Evolutionary conservation across 208 protist genomes (phyloP).

Genomic region (Acanthamoeba sp.): DNA sequence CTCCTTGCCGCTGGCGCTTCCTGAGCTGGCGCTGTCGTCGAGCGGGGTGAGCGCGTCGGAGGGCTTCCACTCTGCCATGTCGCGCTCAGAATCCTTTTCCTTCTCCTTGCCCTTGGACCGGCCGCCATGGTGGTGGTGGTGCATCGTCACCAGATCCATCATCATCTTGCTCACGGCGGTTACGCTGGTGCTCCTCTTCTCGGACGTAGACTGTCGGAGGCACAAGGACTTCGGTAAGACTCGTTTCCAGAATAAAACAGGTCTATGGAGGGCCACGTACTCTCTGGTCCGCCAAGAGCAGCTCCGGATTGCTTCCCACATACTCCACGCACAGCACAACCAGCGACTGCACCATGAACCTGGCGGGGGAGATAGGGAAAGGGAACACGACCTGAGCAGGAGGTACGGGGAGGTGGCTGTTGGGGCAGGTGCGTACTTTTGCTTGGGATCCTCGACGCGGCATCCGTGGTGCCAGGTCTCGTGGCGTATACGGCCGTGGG

Average conservation of each 20-base stretch:
- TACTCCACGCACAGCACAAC: slow-evolving; percentile 43
- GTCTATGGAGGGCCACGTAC: background rate
- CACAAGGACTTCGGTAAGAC: background rate
- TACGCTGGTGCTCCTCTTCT: background rate
- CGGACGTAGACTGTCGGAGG: background rate
- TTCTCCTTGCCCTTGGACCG: background rate
- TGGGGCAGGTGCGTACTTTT: slow-evolving; percentile 41
- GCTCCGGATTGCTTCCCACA: slow-evolving; percentile 23
- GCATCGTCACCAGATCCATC: slow-evolving; percentile 46
- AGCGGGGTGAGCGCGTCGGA: background rate
- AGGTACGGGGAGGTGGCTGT: too few species aligned
- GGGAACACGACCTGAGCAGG: background rate
- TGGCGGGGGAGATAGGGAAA: background rate
- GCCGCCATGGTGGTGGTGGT: background rate
- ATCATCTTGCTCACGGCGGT: background rate
- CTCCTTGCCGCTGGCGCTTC: slow-evolving; percentile 2
- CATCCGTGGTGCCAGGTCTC: slow-evolving; percentile 16
- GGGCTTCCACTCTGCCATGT: background rate
- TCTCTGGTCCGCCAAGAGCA: slow-evolving; percentile 10
- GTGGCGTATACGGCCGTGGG: slow-evolving; percentile 44
- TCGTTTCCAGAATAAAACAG: background rate
- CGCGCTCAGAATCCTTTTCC: background rate
- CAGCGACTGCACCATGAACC: slow-evolving; percentile 33
- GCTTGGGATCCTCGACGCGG: slow-evolving; percentile 47
- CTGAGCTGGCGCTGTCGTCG: background rate